Evolutionary conservation across 2,329 filamentous ascomycete genomes (phyloP).

Genomic region (Phyllosticta paracitricarpa): DNA sequence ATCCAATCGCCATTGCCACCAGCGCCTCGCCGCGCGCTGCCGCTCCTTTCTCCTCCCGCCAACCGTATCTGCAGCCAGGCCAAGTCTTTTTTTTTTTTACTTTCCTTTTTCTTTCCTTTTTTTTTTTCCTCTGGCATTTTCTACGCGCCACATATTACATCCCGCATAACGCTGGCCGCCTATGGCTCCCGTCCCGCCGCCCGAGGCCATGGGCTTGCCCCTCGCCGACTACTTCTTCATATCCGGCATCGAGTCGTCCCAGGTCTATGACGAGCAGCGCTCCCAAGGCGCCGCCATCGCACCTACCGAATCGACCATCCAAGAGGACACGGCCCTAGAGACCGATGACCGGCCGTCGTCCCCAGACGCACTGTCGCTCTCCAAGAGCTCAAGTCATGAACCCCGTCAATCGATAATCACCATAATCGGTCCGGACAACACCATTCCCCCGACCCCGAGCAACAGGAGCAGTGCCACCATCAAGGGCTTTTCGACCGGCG

Average conservation of each 20-base stretch:
- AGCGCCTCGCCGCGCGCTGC: constrained; percentile 1
- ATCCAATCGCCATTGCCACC: neutral
- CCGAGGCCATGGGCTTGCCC: constrained; percentile 37
- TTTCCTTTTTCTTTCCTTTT: neutral
- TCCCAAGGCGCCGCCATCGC: constrained; percentile 20
- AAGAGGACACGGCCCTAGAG: constrained; percentile 49
- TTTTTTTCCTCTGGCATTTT: neutral
- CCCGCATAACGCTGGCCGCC: neutral
- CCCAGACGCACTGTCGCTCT: constrained; percentile 32
- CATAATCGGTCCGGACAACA: constrained; percentile 31
- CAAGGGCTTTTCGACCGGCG: constrained; percentile 32
- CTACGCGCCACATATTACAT: constrained; percentile 4
- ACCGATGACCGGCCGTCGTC: constrained; percentile 35
- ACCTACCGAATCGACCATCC: constrained; percentile 46
- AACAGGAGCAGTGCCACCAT: constrained; percentile 57
- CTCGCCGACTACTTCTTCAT: constrained; percentile 62
- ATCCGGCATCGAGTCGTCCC: constrained; percentile 41
- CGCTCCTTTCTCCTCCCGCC: constrained; percentile 5
- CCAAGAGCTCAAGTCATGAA: constrained; percentile 34
- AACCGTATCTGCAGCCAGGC: neutral
- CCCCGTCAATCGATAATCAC: constrained; percentile 42
- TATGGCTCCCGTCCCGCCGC: constrained; percentile 30
- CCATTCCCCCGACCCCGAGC: constrained; percentile 42
- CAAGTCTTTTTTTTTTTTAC: neutral
- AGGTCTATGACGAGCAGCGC: constrained; percentile 40